Conservation (phyloP, 495 filamentous ascomycete genomes). For the Penicillium roqueforti region DNA sequence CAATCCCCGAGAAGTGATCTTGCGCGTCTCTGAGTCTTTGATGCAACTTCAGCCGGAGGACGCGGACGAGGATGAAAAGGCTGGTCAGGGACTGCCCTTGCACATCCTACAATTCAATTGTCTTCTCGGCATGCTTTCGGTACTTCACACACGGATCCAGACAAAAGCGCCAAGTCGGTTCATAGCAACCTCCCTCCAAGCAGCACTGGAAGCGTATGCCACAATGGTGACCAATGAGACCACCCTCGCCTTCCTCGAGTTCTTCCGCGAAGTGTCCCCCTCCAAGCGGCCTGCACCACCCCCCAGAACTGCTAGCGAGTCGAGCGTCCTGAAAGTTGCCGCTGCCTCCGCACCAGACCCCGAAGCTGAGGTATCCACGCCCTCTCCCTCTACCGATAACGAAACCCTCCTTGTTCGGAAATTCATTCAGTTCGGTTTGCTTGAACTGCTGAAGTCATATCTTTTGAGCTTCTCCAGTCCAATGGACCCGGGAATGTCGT, state of each 20-base stretch:
- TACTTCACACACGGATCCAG: constrained; percentile 82
- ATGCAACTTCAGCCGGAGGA: constrained; percentile 54
- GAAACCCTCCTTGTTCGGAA: constrained; percentile 56
- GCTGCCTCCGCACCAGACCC: constrained; percentile 69
- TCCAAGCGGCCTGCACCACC: constrained; percentile 71
- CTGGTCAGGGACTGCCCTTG: constrained; percentile 11
- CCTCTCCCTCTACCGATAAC: constrained; percentile 50
- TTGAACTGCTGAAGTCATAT: constrained; percentile 81
- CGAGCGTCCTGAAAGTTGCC: constrained; percentile 30
- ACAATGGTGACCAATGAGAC: constrained; percentile 55
- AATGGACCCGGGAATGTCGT: constrained; percentile 64
- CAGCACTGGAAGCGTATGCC: constrained; percentile 65
- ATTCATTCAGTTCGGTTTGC: constrained; percentile 79
- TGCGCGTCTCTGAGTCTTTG: constrained; percentile 78
- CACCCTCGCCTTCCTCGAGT: constrained; percentile 68
- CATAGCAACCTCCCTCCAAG: constrained; percentile 80
- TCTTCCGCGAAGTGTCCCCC: constrained; percentile 70
- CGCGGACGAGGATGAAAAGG: constrained; percentile 44
- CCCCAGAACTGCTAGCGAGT: constrained; percentile 58
- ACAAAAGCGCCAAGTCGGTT: constrained; percentile 92
- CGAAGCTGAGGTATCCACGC: constrained; percentile 60
- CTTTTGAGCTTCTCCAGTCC: constrained; percentile 52
- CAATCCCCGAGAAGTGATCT: constrained; percentile 89
- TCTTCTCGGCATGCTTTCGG: constrained; percentile 73
- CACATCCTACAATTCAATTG: constrained; percentile 62